A percentile compares a stretch with the other conserved stretches of the same genome.
These are phyloP conservation scores for Verticillium klebahnii DNA, from an alignment of 2,329 filamentous ascomycete species.

Conservation along the genomic window DNA sequence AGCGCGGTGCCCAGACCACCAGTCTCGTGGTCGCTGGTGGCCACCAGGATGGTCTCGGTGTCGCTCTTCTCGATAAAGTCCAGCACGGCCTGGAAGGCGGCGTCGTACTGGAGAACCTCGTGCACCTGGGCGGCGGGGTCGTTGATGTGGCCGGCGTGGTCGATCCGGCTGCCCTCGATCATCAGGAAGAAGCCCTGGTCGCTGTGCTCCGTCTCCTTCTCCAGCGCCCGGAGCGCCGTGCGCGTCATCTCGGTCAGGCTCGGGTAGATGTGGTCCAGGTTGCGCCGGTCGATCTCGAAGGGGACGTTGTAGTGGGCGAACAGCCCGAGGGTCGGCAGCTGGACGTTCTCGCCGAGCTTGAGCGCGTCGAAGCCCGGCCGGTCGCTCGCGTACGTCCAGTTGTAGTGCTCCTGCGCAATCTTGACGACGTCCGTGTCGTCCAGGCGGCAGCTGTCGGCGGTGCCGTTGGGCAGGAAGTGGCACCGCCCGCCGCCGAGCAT, in stretches of 20 bases:
- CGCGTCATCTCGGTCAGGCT: constrained; percentile 87
- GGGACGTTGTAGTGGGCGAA: constrained; percentile 82
- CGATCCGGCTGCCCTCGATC: constrained; percentile 95
- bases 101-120: constrained; percentile 94
- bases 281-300: constrained; percentile 85
- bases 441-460: constrained; percentile 72
- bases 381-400: constrained; percentile 73
- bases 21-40: constrained; percentile 94
- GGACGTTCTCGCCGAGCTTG: constrained; percentile 58
- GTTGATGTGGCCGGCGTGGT: constrained; percentile 86
- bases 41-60: constrained; percentile 75
- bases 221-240: constrained; percentile 74
- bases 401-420: constrained; percentile 67
- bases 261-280: constrained; percentile 75
- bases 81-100: constrained; percentile 74
- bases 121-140: constrained; percentile 81
- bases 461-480: constrained; percentile 83
- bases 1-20: constrained; percentile 80
- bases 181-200: constrained; percentile 97
- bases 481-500: constrained; percentile 92
- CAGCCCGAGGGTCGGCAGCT: constrained; percentile 81
- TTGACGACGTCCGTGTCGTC: constrained; percentile 74
- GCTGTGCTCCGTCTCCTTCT: constrained; percentile 73
- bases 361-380: constrained; percentile 73
- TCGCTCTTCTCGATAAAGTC: constrained; percentile 76